phyloP scores from a whole-genome alignment of 306 rosid species.

The Medicago truncatula region MtrunA17r5.0-ANR NC_053048.1:41515501-41516000 shows the following conservation, averaged over 20 bases:
- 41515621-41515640: too few species aligned
- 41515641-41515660: too few species aligned
- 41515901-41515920: slow-evolving; percentile 34
- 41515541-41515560: too few species aligned
- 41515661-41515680: not conserved
- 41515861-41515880: slow-evolving; percentile 14
- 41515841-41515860: not conserved
- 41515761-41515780: slow-evolving; percentile 3
- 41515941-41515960: slow-evolving; percentile 24
- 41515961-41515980: slow-evolving; percentile 36
- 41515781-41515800: not conserved
- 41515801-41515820: slow-evolving; percentile 2
- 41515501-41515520: too few species aligned
- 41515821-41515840: slow-evolving; percentile 1
- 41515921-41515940: slow-evolving; percentile 37
- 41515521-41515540: too few species aligned
- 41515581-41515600: too few species aligned
- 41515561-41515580: too few species aligned
- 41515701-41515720: not conserved
- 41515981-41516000: slow-evolving; percentile 25
- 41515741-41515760: not conserved
- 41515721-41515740: not conserved
- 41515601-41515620: too few species aligned
- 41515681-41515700: not conserved
- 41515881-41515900: slow-evolving; percentile 25